phyloP scores from a whole-genome alignment of 2,329 filamentous ascomycete species.

The Ophiostoma piceae region DNA sequence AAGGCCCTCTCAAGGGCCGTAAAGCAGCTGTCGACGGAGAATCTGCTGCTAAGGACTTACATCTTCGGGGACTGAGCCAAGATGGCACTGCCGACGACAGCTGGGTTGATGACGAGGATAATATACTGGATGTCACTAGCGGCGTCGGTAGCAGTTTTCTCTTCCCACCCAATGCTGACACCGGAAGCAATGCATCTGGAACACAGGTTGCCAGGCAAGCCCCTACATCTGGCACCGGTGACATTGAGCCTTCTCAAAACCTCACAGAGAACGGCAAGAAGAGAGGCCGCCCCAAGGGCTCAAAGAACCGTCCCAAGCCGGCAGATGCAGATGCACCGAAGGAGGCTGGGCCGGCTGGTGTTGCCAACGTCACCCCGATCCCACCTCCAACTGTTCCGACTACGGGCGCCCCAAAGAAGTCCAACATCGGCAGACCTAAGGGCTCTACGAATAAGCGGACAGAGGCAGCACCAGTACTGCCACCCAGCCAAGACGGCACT shows the following conservation, averaged over 20 bases:
- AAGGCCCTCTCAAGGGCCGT: conserved; percentile 35
- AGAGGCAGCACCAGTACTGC: neutral
- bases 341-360: neutral
- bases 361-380: conserved; percentile 25
- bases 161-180: conserved; percentile 18
- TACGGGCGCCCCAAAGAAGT: conserved; percentile 25
- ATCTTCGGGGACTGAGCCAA: conserved; percentile 6
- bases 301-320: conserved; percentile 45
- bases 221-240: neutral
- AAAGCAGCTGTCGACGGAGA: conserved; percentile 15
- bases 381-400: conserved; percentile 28
- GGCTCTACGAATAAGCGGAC: conserved; percentile 33
- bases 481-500: neutral
- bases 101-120: conserved; percentile 45
- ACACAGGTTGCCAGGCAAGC: neutral
- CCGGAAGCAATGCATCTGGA: neutral
- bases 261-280: conserved; percentile 33
- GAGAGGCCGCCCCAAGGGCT: conserved; percentile 49
- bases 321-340: neutral
- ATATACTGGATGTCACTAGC: conserved; percentile 29
- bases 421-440: conserved; percentile 39
- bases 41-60: conserved; percentile 9
- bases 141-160: conserved; percentile 27
- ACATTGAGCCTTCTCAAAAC: neutral
- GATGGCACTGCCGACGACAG: conserved; percentile 36